These are phyloP conservation scores for Penicilliopsis zonata DNA, from an alignment of 495 filamentous ascomycete species.

Conservation along the genomic window DNA sequence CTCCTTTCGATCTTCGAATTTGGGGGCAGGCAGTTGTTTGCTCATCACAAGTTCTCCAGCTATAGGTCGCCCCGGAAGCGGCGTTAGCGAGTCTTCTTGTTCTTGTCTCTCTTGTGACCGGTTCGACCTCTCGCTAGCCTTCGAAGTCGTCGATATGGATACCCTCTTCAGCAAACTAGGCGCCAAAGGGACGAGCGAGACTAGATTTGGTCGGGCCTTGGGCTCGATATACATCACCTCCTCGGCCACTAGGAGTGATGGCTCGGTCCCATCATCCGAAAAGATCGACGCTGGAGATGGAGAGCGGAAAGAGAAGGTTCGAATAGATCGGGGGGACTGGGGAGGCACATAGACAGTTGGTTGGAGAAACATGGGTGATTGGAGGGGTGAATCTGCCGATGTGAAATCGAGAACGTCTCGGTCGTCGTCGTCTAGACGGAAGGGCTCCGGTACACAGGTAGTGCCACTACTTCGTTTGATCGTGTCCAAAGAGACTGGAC, in stretches of 20 bases:
- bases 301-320: conserved; percentile 11
- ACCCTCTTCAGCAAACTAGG: conserved; percentile 3
- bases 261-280: conserved; percentile 23
- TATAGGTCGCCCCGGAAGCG: too few species aligned
- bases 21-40: too few species aligned
- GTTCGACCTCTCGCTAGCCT: too few species aligned
- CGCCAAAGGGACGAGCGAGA: conserved; percentile 22
- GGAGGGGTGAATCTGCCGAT: conserved; percentile 19
- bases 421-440: conserved; percentile 26
- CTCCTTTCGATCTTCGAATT: too few species aligned
- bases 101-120: too few species aligned
- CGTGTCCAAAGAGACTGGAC: conserved; percentile 30
- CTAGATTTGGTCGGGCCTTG: conserved; percentile 20
- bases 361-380: conserved; percentile 21
- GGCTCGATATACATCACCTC: conserved; percentile 25
- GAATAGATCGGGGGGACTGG: conserved; percentile 8
- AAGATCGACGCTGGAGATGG: conserved; percentile 19
- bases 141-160: conserved; percentile 1
- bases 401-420: conserved; percentile 28
- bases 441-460: conserved; percentile 21
- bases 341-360: conserved; percentile 23
- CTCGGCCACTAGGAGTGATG: conserved; percentile 19
- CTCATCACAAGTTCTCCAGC: too few species aligned
- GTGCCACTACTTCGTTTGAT: conserved; percentile 27
- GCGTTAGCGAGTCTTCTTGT: too few species aligned